Base-by-base conservation (phyloP, 768 basidiomycete genomes). In the Dacryopinax primogenitus region DNA sequence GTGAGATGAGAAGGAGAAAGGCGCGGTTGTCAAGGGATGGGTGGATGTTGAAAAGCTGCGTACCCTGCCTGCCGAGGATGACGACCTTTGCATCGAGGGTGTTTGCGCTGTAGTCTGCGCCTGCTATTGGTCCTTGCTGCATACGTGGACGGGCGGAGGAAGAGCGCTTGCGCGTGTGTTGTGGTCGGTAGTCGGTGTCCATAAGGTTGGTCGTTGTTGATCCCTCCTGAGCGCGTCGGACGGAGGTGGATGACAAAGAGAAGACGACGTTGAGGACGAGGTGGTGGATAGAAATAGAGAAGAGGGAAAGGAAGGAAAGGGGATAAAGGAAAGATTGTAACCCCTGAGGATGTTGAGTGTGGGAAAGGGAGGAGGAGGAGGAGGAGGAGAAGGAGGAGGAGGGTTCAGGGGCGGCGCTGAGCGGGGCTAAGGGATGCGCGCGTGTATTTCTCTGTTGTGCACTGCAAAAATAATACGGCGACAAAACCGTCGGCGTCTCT, bases 31-130 rank as follows among this genome's bases (percentile, higher is more conserved):
- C 21, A 63, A 32, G 26, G 18, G 34, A 15, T 4, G 51, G 15
- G 15, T 4, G 26, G 35, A 35, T 15, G 30, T 47, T 9, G 37
- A 2, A 28, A n/a, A 30, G 11, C 3, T 15, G 70, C 80, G 66
- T 64, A 82, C 83, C 83, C 70, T 79, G 80, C 76, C 88, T 92
- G 78, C 89, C 91, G 88, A 93, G 91, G 71, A 95, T 84, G 73
- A 95, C 92, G 75, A 94, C 90, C 84, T 94, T 94, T 75, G 88
- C 89, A 80, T 95, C 92, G 76, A 94, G 81, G 70, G 88, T 88
- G 69, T 86, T 85, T 73, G 90, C 88, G 74, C 85, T 88, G 76
- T 58, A 58, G 13, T 58, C 84, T 81, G 73, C 84, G 80, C 74
- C 81, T 76, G 63, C 80, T 76, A 75, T 86, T 65, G 34, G 47